Conservation (phyloP, 768 basidiomycete genomes). For the Infundibulicybe gibba region DNA sequence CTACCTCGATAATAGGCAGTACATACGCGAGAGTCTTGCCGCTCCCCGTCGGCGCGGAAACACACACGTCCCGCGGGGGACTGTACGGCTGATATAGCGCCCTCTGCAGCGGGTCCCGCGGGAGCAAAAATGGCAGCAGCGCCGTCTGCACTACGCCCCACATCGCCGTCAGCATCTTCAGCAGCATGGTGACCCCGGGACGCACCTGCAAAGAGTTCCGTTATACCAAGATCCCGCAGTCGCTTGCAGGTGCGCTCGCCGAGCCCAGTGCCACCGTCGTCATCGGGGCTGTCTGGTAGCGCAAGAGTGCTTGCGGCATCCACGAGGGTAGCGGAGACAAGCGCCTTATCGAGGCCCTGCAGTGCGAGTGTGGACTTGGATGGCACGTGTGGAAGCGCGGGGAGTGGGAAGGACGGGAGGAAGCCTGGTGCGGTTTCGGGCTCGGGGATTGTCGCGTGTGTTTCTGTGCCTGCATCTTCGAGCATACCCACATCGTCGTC, state of each 20-base stretch:
- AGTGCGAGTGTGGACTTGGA: constrained; percentile 67
- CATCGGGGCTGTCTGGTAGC: constrained; percentile 37
- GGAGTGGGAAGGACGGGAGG: constrained; percentile 70
- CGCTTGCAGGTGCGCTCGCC: constrained; percentile 57
- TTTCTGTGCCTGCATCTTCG: constrained; percentile 8
- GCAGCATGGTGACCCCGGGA: constrained; percentile 6
- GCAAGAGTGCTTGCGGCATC: constrained; percentile 45
- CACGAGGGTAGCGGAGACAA: constrained; percentile 68
- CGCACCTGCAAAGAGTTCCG: constrained; percentile 85
- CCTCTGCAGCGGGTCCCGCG: constrained; percentile 30
- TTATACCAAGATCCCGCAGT: constrained; percentile 75
- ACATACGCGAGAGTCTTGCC: constrained; percentile 98
- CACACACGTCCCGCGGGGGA: constrained; percentile 78
- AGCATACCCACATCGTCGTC: constrained; percentile 17
- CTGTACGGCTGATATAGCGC: constrained; percentile 63
- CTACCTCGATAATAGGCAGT: constrained; percentile 85
- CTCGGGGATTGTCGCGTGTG: constrained; percentile 15
- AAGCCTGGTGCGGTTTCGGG: constrained; percentile 23
- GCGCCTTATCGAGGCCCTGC: constrained; percentile 75
- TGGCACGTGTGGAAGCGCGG: constrained; percentile 63
- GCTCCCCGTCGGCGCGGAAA: constrained; percentile 96
- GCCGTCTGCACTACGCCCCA: constrained; percentile 96
- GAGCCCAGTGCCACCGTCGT: constrained; percentile 46
- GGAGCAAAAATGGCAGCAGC: constrained; percentile 79
- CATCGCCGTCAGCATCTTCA: too few species aligned